These are phyloP conservation scores for Cyclocybe cylindracea DNA, from an alignment of 768 basidiomycete species.

Conservation along the genomic window DNA sequence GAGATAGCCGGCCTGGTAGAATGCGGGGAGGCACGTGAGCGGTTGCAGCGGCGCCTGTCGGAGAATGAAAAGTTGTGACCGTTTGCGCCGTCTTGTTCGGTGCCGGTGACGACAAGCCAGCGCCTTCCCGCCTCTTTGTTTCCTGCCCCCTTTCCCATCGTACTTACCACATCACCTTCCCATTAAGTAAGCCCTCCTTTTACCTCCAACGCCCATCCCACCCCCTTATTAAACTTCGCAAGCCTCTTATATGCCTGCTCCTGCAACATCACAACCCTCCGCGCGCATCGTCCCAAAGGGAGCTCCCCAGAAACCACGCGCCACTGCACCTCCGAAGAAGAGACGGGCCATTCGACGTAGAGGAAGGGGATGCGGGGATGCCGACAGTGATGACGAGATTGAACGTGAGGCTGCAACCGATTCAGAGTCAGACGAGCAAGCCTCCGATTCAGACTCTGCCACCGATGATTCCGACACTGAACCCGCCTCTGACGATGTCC, in stretches of 20 bases:
- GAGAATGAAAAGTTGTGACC: constrained; percentile 6
- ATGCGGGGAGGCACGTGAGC: background rate
- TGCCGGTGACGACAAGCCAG: constrained; percentile 22
- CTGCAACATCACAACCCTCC: constrained; percentile 34
- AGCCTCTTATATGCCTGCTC: constrained; percentile 46
- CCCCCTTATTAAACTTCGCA: background rate
- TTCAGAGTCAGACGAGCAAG: constrained; percentile 62
- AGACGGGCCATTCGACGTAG: constrained; percentile 57
- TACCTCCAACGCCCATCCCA: background rate
- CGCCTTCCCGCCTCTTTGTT: constrained; percentile 1
- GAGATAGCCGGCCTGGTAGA: constrained; percentile 17
- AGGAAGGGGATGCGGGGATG: constrained; percentile 56
- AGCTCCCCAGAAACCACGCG: constrained; percentile 33
- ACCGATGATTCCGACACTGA: constrained; percentile 72
- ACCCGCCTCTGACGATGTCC: constrained; percentile 65
- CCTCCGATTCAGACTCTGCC: constrained; percentile 57
- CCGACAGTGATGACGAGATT: constrained; percentile 79
- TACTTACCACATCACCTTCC: constrained; percentile 24
- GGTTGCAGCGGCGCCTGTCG: constrained; percentile 18
- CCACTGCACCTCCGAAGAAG: constrained; percentile 36
- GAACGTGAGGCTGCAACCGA: constrained; percentile 71
- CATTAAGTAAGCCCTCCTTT: constrained; percentile 35
- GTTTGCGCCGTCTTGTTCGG: constrained; percentile 29
- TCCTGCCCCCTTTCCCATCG: constrained; percentile 21
- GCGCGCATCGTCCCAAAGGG: constrained; percentile 30